phyloP scores from a whole-genome alignment of 129 eudicot genomes.

The Smallanthus sonchifolius region DNA sequence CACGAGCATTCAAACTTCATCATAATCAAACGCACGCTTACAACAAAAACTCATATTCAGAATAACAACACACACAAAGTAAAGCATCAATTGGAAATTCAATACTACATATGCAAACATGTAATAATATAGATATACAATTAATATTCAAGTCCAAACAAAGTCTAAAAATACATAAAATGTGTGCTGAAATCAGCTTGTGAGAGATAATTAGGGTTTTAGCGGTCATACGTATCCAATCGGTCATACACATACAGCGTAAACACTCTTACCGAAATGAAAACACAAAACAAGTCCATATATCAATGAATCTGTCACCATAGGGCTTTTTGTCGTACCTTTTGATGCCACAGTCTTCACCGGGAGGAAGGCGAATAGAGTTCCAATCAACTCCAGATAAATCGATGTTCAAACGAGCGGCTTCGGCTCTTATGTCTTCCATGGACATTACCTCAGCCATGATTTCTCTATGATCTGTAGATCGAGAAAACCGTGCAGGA shows the following conservation, averaged over 20 bases:
- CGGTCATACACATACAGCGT: too few species aligned
- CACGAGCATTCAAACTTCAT: background rate
- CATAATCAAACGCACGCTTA: background rate
- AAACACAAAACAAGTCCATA: background rate
- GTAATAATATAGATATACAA: background rate
- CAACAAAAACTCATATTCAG: background rate
- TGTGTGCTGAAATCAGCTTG: background rate
- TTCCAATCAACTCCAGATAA: conserved; percentile 42
- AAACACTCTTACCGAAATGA: too few species aligned
- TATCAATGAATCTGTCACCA: background rate
- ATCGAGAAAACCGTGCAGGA: background rate
- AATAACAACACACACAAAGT: background rate
- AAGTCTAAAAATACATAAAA: background rate
- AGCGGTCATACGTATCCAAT: too few species aligned
- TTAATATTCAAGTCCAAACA: background rate
- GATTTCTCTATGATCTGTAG: background rate
- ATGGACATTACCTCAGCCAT: conserved; percentile 53
- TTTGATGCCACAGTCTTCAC: conserved; percentile 5
- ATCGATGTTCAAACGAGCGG: conserved; percentile 45
- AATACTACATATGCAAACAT: background rate
- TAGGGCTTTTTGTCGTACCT: background rate
- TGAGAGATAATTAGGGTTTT: background rate
- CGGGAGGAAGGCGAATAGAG: conserved; percentile 30
- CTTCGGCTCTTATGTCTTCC: conserved; percentile 46
- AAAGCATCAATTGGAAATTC: background rate